phyloP scores from a whole-genome alignment of 2,329 filamentous ascomycete genomes.

The Verticillium tricorpus region DNA sequence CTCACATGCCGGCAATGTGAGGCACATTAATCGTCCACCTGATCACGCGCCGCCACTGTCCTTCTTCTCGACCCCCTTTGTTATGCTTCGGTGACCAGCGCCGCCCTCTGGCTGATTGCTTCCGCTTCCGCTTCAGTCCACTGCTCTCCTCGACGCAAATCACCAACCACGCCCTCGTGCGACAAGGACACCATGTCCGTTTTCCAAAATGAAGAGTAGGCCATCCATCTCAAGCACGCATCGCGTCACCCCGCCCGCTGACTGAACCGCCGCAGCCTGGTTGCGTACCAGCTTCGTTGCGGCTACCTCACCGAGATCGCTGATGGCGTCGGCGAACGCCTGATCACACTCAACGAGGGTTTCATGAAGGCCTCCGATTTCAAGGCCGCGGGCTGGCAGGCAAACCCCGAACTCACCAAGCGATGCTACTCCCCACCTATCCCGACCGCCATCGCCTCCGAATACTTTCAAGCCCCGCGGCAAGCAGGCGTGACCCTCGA shows the following conservation, averaged over 20 bases:
- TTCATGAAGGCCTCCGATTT: slow-evolving; percentile 78
- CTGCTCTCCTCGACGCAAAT: not conserved
- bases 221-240: not conserved
- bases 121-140: not conserved
- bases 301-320: slow-evolving; percentile 76
- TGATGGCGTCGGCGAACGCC: slow-evolving; percentile 78
- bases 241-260: not conserved
- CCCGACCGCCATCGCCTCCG: slow-evolving; percentile 73
- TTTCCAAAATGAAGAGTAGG: slow-evolving; percentile 38
- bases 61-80: not conserved
- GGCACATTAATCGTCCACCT: not conserved
- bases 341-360: slow-evolving; percentile 75
- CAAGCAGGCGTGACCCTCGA: slow-evolving; percentile 60
- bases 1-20: slow-evolving; percentile 4
- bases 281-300: slow-evolving; percentile 76
- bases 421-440: slow-evolving; percentile 84
- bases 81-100: not conserved
- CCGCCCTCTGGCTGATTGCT: not conserved
- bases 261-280: slow-evolving; percentile 51
- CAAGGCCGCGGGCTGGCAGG: slow-evolving; percentile 76
- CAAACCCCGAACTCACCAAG: slow-evolving; percentile 71
- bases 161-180: not conserved
- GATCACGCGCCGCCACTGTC: not conserved
- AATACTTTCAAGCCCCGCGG: slow-evolving; percentile 75
- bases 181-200: slow-evolving; percentile 30